Percentiles rank a stretch among this genome's conserved stretches.
These are phyloP conservation scores for Salvia miltiorrhiza DNA, from an alignment of 257 asterid genomes.

Conservation along the genomic window DNA sequence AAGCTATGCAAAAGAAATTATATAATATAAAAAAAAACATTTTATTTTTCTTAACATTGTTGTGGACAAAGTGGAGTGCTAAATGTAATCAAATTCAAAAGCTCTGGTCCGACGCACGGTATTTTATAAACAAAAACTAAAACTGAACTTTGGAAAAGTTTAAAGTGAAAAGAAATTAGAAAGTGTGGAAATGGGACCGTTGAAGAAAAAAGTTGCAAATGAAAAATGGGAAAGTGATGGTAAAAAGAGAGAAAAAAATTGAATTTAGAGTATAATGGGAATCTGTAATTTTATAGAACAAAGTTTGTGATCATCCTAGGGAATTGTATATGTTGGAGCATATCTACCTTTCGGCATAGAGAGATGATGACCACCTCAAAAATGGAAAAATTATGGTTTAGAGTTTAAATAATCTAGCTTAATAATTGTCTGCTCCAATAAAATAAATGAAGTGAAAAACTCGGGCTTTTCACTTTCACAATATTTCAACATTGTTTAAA, in stretches of 20 bases:
- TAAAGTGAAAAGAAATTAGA: neutral
- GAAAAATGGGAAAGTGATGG: neutral
- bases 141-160: constrained; percentile 9
- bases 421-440: too few relatives aligned
- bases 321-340: neutral
- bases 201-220: neutral
- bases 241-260: neutral
- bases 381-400: neutral
- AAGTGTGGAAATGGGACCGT: neutral
- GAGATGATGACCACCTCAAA: neutral
- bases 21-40: too few relatives aligned
- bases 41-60: too few relatives aligned
- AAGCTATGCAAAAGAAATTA: too few relatives aligned
- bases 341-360: constrained; percentile 19
- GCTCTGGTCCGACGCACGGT: neutral
- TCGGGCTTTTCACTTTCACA: neutral
- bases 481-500: too few relatives aligned
- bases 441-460: neutral
- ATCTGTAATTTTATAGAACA: constrained; percentile 1
- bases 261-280: neutral
- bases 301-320: neutral
- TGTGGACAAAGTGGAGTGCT: constrained; percentile 13
- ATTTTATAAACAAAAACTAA: neutral
- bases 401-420: too few relatives aligned
- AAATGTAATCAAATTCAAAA: constrained; percentile 12